Conservation (phyloP, 2,329 filamentous ascomycete species). For the Hypoxylon sp. region DNA sequence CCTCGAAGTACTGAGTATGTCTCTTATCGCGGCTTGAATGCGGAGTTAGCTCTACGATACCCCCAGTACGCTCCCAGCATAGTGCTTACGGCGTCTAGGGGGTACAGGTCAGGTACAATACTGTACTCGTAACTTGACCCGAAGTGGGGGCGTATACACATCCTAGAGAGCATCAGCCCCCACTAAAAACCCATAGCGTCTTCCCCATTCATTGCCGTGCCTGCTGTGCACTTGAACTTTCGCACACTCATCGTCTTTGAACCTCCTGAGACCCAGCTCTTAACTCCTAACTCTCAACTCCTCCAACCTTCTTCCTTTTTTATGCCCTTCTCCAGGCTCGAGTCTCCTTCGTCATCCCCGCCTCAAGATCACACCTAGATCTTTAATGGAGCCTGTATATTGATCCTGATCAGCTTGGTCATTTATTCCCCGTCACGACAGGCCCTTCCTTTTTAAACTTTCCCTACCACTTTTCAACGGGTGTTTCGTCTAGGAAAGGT, state of each 20-base stretch:
- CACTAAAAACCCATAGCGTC: constrained; percentile 36
- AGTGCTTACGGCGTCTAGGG: background rate
- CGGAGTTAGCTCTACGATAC: constrained; percentile 10
- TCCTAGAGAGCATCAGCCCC: constrained; percentile 13
- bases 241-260: constrained; percentile 24
- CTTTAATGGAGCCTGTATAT: constrained; percentile 55
- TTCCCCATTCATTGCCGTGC: constrained; percentile 36
- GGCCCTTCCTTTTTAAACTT: constrained; percentile 40
- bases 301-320: constrained; percentile 43
- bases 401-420: constrained; percentile 51
- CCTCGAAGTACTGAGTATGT: constrained; percentile 8
- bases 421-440: constrained; percentile 43
- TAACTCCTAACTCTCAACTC: constrained; percentile 18
- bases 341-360: constrained; percentile 40
- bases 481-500: constrained; percentile 33
- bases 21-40: constrained; percentile 7
- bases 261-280: constrained; percentile 22
- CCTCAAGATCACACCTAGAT: constrained; percentile 45
- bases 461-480: constrained; percentile 41
- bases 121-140: constrained; percentile 20
- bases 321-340: constrained; percentile 51
- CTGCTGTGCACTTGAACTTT: constrained; percentile 20
- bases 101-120: constrained; percentile 6
- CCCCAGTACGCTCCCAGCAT: constrained; percentile 7
- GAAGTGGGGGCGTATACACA: constrained; percentile 9